phyloP scores from a whole-genome alignment of 2,329 filamentous ascomycete species.

The Botrytis porri region DNA sequence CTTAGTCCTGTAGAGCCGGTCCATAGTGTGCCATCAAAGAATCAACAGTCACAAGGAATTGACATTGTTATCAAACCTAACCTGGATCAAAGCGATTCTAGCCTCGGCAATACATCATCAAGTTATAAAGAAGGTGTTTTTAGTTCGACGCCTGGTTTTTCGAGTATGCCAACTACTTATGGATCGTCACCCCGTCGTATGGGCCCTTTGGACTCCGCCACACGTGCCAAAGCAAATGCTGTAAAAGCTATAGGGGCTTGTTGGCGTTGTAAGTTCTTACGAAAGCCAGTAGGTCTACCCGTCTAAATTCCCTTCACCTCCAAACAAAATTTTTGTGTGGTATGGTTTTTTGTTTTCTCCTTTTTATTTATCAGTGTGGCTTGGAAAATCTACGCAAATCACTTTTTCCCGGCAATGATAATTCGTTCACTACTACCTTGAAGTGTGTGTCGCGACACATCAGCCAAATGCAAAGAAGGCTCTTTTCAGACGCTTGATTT shows the following conservation, averaged over 20 bases:
- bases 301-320: background rate
- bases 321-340: background rate
- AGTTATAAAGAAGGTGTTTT: slow-evolving; percentile 20
- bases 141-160: slow-evolving; percentile 5
- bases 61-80: background rate
- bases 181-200: slow-evolving; percentile 14
- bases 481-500: background rate
- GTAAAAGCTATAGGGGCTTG: slow-evolving; percentile 25
- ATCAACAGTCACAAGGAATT: background rate
- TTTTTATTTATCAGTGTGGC: no score
- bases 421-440: background rate
- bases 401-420: no score
- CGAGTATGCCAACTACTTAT: slow-evolving; percentile 9
- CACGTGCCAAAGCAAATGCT: slow-evolving; percentile 22
- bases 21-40: background rate
- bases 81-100: background rate
- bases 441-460: background rate
- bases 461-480: background rate
- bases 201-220: slow-evolving; percentile 16
- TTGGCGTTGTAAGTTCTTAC: slow-evolving; percentile 25
- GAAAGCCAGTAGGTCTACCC: slow-evolving; percentile 20
- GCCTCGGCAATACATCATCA: background rate
- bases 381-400: fast-evolving
- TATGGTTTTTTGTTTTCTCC: background rate
- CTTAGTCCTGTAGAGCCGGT: background rate